These are phyloP conservation scores for Exophiala spinifera DNA, from an alignment of 2,329 filamentous ascomycete species.

Conservation along the genomic window DNA sequence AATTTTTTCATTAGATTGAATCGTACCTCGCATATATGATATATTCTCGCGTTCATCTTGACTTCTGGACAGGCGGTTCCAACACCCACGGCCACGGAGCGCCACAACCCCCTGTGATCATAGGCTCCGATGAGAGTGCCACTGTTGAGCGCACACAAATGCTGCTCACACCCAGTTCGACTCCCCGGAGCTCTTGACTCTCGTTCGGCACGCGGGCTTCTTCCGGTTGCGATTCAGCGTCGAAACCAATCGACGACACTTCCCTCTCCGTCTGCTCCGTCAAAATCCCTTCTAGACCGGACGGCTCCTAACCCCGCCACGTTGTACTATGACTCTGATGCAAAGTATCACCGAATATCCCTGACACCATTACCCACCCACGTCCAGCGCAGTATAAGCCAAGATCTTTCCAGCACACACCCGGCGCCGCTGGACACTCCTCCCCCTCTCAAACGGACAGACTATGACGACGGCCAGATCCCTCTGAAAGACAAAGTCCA, in stretches of 20 bases:
- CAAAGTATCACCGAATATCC: background rate
- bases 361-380: background rate
- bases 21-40: too few species aligned
- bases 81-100: too few species aligned
- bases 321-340: background rate
- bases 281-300: background rate
- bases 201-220: too few species aligned
- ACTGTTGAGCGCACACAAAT: background rate
- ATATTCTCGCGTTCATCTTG: too few species aligned
- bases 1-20: too few species aligned
- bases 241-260: background rate
- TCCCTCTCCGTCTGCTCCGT: background rate
- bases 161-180: background rate
- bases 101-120: too few species aligned
- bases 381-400: background rate
- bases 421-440: background rate
- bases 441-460: background rate
- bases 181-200: background rate
- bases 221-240: background rate
- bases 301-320: background rate
- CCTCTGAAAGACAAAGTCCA: constrained; percentile 34
- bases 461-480: constrained; percentile 1
- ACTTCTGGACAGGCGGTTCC: too few species aligned
- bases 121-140: too few species aligned
- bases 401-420: background rate